Percentiles rank a stretch among this genome's conserved stretches.
phyloP scores from a whole-genome alignment of 2,329 filamentous ascomycete genomes.

The Stromatinia cepivora region DNA sequence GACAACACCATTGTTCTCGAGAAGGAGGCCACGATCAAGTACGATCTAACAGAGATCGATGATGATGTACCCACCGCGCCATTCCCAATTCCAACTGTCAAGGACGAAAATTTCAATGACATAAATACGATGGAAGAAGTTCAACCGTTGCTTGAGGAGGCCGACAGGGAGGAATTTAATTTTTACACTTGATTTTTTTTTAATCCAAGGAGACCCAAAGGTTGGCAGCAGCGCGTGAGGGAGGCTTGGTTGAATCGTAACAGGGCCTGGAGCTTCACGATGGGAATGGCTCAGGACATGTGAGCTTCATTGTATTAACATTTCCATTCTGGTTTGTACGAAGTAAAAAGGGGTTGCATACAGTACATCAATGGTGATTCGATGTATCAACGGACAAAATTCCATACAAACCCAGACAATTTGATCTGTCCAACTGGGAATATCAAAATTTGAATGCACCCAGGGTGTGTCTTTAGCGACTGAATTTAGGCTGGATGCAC shows the following conservation, averaged over 20 bases:
- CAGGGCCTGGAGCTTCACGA: neutral
- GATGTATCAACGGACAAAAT: neutral
- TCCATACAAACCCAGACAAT: too few relatives aligned
- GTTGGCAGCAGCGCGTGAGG: too few relatives aligned
- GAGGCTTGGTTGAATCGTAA: too few relatives aligned
- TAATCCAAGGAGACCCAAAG: too few relatives aligned
- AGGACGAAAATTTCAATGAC: neutral
- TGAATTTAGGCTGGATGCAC: slow-evolving; percentile 5
- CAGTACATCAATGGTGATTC: neutral
- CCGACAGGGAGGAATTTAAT: neutral
- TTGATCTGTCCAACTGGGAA: too few relatives aligned
- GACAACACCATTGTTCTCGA: neutral
- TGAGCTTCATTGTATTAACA: neutral
- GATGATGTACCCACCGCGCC: neutral
- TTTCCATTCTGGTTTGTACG: neutral
- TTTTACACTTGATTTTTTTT: too few relatives aligned
- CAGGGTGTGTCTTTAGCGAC: slow-evolving; percentile 1
- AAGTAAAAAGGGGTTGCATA: neutral
- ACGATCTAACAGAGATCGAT: neutral
- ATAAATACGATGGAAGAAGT: neutral
- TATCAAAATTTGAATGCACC: too few relatives aligned
- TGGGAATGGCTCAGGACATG: neutral
- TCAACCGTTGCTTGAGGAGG: neutral
- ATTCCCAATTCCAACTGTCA: neutral
- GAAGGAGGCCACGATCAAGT: neutral